Evolutionary conservation across 441 rosid species (phyloP).

Genomic region (Gossypium armourianum): DNA sequence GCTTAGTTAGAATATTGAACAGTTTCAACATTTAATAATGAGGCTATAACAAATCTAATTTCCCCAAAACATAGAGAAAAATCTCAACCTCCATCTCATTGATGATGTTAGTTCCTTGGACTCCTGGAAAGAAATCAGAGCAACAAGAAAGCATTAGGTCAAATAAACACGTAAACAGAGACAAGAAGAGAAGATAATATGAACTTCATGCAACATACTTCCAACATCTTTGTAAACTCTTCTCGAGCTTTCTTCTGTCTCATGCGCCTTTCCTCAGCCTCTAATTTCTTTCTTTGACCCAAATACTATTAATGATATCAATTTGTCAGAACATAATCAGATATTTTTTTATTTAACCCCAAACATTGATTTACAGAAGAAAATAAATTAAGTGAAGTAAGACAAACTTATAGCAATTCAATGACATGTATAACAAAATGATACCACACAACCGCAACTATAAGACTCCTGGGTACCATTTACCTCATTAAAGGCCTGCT

Average conservation of each 20-base stretch:
- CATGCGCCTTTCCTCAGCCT: conserved; percentile 85
- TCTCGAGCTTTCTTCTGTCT: conserved; percentile 92
- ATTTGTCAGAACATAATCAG: conserved; percentile 11
- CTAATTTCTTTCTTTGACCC: conserved; percentile 88
- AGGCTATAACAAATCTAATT: conserved; percentile 1
- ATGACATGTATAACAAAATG: background rate
- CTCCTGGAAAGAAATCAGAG: conserved; percentile 47
- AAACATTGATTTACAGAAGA: background rate
- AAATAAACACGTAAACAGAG: conserved; percentile 18
- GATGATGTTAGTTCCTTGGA: conserved; percentile 72
- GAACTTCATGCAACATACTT: conserved; percentile 39
- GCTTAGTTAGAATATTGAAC: conserved; percentile 23
- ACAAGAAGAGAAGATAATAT: conserved; percentile 7
- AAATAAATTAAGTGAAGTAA: background rate
- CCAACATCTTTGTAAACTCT: conserved; percentile 83
- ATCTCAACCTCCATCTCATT: conserved; percentile 74
- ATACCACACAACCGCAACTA: background rate
- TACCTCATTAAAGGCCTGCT: conserved; percentile 98
- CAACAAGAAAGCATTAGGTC: conserved; percentile 14
- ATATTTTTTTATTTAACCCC: background rate
- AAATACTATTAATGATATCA: conserved; percentile 42
- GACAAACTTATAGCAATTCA: conserved; percentile 4
- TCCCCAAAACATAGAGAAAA: conserved; percentile 10
- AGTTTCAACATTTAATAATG: conserved; percentile 17
- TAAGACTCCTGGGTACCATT: conserved; percentile 14